Conservation (phyloP, 75 land plant species). For the Sequoiadendron giganteum region DNA sequence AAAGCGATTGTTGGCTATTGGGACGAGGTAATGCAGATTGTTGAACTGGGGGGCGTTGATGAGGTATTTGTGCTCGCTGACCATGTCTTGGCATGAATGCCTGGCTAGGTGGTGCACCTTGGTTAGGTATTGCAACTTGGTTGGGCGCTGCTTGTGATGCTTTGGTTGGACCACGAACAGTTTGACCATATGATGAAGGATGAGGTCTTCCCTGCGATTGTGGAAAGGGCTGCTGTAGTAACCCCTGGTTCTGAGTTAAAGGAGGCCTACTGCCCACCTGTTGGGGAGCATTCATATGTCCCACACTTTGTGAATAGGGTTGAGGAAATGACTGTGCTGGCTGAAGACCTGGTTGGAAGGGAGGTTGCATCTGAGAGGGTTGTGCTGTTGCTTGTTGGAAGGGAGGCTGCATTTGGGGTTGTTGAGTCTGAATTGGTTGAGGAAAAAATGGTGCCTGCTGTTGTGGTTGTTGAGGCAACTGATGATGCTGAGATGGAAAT, state of each 20-base stretch:
- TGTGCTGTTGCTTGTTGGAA: slow-evolving; percentile 19
- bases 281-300: slow-evolving; percentile 20
- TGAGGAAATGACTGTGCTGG: slow-evolving; percentile 18
- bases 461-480: slow-evolving; percentile 11
- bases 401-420: slow-evolving; percentile 24
- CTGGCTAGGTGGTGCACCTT: slow-evolving; percentile 17
- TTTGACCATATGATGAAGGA: slow-evolving; percentile 3
- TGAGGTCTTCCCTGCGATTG: slow-evolving; percentile 19
- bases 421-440: slow-evolving; percentile 27
- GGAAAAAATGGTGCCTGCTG: slow-evolving; percentile 11
- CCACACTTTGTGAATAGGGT: slow-evolving; percentile 21
- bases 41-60: slow-evolving; percentile 4
- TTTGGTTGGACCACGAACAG: slow-evolving; percentile 5
- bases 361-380: slow-evolving; percentile 22
- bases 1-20: background rate
- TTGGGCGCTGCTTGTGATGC: slow-evolving; percentile 10
- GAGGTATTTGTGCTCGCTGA: background rate
- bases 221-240: slow-evolving; percentile 21
- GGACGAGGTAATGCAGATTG: slow-evolving; percentile 1
- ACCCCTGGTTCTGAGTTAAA: slow-evolving; percentile 19
- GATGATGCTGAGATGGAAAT: slow-evolving; percentile 4
- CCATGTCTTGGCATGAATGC: slow-evolving; percentile 8
- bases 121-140: slow-evolving; percentile 3
- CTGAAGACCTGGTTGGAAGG: slow-evolving; percentile 19
- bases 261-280: slow-evolving; percentile 25